Percentiles rank a stretch among this genome's conserved stretches.
Evolutionary conservation across 495 filamentous ascomycete species (phyloP).

Genomic region (Rusavskia elegans): DNA sequence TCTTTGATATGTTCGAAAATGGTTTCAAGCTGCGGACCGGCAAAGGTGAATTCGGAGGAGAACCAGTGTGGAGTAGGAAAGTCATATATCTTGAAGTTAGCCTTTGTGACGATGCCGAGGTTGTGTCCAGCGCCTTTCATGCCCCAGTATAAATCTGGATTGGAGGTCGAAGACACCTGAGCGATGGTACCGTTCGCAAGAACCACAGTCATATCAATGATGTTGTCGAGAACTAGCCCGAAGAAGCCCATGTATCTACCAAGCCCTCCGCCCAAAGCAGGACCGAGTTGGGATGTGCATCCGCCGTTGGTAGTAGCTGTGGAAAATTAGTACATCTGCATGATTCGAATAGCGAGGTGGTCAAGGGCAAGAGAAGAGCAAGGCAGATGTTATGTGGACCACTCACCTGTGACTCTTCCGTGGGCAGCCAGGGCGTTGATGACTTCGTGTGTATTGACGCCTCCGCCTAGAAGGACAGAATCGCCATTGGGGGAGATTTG

Average conservation of each 20-base stretch:
- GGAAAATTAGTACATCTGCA: background rate
- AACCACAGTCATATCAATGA: slow-evolving; percentile 2
- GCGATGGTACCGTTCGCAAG: slow-evolving; percentile 6
- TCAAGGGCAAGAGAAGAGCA: no score
- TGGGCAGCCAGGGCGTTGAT: background rate
- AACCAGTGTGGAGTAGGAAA: background rate
- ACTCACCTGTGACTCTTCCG: background rate
- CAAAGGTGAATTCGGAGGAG: background rate
- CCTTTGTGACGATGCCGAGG: slow-evolving; percentile 13
- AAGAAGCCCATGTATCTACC: slow-evolving; percentile 2
- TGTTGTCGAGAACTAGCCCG: slow-evolving; percentile 7
- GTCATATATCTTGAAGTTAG: slow-evolving; percentile 18
- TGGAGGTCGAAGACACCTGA: background rate
- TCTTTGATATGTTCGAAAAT: background rate
- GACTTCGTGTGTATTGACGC: background rate
- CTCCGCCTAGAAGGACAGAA: background rate
- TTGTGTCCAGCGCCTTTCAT: slow-evolving; percentile 8
- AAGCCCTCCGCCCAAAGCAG: slow-evolving; percentile 3
- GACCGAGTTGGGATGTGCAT: background rate
- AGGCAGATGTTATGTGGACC: no score
- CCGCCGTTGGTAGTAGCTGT: background rate
- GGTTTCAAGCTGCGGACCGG: background rate
- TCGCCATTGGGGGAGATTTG: background rate
- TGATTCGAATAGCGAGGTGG: no score
- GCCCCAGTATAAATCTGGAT: slow-evolving; percentile 8